Conservation (phyloP, 305 asterid species). For the Fraxinus greggii region DNA sequence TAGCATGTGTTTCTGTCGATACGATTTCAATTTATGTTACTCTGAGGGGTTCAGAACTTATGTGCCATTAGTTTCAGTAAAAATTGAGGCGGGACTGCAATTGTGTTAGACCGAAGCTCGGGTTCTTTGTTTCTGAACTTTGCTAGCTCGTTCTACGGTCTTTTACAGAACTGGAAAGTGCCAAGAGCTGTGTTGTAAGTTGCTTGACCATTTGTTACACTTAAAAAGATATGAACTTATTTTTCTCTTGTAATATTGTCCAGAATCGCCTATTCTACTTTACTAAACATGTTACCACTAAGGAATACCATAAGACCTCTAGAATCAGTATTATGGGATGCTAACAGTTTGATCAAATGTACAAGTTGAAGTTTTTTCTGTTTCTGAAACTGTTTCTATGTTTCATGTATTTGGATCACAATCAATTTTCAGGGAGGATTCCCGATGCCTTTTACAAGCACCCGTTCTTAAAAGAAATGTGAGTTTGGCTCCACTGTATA, state of each 20-base stretch:
- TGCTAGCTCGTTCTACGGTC: neutral
- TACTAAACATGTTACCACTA: neutral
- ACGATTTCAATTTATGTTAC: neutral
- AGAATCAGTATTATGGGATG: neutral
- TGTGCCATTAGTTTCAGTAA: neutral
- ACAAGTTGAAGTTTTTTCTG: neutral
- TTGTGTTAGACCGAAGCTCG: neutral
- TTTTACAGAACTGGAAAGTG: neutral
- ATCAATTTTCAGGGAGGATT: constrained; percentile 84
- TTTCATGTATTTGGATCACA: constrained; percentile 91
- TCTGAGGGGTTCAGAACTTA: neutral
- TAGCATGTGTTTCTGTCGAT: neutral
- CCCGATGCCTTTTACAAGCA: constrained; percentile 96
- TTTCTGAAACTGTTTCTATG: neutral
- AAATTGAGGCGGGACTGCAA: neutral
- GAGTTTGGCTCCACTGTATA: constrained; percentile 25
- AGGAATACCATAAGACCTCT: neutral
- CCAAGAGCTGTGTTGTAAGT: neutral
- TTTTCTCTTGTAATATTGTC: neutral
- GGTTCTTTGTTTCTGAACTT: neutral
- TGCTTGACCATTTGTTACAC: neutral
- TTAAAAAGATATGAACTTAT: neutral
- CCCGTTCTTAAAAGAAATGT: constrained; percentile 88
- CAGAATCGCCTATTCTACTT: neutral
- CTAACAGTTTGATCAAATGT: neutral